Evolutionary conservation across 1,284 basidiomycete genomes (phyloP).

Genomic region (Microbotryomycetes sp.): DNA sequence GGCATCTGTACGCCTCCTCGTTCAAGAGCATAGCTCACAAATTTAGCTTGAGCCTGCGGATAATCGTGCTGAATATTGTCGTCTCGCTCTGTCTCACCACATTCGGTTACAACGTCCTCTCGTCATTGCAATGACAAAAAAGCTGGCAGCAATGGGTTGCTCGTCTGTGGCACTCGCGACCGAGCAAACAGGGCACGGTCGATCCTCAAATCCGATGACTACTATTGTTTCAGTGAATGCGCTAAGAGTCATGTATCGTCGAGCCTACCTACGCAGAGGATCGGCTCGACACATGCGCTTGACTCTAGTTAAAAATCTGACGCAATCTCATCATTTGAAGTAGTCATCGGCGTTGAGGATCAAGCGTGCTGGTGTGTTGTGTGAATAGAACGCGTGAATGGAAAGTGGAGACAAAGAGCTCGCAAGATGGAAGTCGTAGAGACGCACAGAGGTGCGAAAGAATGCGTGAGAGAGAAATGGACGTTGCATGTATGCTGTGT

Average conservation of each 20-base stretch:
- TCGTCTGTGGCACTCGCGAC: too few species aligned
- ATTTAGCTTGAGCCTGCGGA: too few species aligned
- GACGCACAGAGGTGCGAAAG: neutral
- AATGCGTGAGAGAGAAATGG: too few species aligned
- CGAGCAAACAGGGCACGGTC: too few species aligned
- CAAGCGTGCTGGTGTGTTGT: neutral
- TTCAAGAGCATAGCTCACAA: too few species aligned
- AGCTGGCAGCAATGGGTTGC: too few species aligned
- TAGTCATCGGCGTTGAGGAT: neutral
- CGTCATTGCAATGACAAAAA: too few species aligned
- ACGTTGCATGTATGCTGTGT: neutral
- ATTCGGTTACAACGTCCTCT: too few species aligned
- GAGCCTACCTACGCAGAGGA: slow-evolving; percentile 1
- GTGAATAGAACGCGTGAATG: neutral
- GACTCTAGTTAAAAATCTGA: slow-evolving; percentile 4
- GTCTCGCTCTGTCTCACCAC: too few species aligned
- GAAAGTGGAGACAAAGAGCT: neutral
- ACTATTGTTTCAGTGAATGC: neutral
- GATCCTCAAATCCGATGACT: too few species aligned
- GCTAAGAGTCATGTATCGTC: slow-evolving; percentile 1
- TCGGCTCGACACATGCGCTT: slow-evolving; percentile 1
- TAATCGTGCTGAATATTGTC: too few species aligned
- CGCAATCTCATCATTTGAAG: slow-evolving; percentile 2
- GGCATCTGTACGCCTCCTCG: too few species aligned
- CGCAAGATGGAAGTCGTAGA: neutral